Conservation (phyloP, 805 yeast species). For the Wickerhamomyces strasburgensis region DNA sequence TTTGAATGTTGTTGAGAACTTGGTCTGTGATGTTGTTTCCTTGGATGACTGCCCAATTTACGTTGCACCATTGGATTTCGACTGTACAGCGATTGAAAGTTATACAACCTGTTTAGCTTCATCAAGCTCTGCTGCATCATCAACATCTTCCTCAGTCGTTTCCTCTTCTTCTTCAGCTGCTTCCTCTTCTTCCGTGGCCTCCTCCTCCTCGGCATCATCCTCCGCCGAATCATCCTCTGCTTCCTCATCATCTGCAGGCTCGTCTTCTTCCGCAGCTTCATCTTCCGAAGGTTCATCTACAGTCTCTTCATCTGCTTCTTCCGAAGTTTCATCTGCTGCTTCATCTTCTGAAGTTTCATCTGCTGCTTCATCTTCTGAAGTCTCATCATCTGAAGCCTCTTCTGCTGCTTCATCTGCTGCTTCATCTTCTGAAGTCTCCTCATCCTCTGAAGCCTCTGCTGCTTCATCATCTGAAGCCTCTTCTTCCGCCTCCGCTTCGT, state of each 20-base stretch:
- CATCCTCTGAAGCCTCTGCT: neutral
- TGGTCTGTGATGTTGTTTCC: neutral
- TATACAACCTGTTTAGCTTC: neutral
- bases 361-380: slow-evolving; percentile 2
- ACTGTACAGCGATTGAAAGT: slow-evolving; percentile 1
- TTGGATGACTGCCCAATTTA: slow-evolving; percentile 3
- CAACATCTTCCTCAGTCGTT: neutral
- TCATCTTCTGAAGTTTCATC: neutral
- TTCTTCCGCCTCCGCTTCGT: slow-evolving; percentile 3
- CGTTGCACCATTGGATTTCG: neutral
- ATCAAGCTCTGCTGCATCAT: neutral
- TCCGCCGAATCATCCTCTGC: neutral
- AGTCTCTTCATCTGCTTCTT: neutral
- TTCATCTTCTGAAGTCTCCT: slow-evolving; percentile 4
- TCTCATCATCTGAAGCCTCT: slow-evolving; percentile 3
- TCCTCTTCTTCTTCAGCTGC: neutral
- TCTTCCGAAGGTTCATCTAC: neutral
- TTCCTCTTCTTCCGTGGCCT: neutral
- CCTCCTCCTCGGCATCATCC: neutral
- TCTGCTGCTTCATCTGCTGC: slow-evolving; percentile 1
- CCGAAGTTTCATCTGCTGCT: neutral
- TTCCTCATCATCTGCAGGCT: neutral
- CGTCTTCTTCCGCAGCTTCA: neutral
- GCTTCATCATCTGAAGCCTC: slow-evolving; percentile 1
- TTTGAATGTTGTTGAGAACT: slow-evolving; percentile 1